A percentile compares a stretch with the other conserved stretches of the same genome.
Evolutionary conservation across 768 basidiomycete genomes (phyloP).

Genomic region (Pulveroboletus sp.): DNA sequence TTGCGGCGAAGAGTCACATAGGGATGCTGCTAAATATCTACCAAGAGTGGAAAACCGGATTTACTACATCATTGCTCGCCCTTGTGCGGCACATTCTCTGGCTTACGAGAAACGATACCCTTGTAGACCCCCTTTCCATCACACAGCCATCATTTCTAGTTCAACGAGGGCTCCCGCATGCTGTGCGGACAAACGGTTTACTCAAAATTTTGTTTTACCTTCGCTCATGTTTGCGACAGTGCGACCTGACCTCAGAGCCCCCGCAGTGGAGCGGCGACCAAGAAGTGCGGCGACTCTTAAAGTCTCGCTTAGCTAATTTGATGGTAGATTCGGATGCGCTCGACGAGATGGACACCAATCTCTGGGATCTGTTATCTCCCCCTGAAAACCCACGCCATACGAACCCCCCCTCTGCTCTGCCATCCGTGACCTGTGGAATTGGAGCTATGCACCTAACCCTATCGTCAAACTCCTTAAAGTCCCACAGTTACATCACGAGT

Average conservation of each 20-base stretch:
- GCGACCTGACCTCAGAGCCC: constrained; percentile 26
- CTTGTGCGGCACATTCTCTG: constrained; percentile 47
- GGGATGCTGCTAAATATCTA: constrained; percentile 14
- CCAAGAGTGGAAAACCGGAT: constrained; percentile 29
- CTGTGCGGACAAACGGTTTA: constrained; percentile 59
- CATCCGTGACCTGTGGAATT: constrained; percentile 16
- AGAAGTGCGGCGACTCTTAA: constrained; percentile 35
- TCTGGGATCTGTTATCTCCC: constrained; percentile 22
- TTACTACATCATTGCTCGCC: constrained; percentile 30
- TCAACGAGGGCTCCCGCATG: constrained; percentile 64
- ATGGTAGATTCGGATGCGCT: constrained; percentile 43
- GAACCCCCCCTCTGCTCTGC: constrained; percentile 5
- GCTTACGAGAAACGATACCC: constrained; percentile 43
- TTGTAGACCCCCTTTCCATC: constrained; percentile 74
- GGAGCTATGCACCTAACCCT: constrained; percentile 18
- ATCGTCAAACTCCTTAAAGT: constrained; percentile 16
- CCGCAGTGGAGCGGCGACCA: constrained; percentile 19
- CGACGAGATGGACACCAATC: constrained; percentile 21
- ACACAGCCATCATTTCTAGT: constrained; percentile 83
- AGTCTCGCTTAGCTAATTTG: constrained; percentile 33
- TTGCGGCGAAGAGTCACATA: constrained; percentile 9
- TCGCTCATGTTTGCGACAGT: constrained; percentile 48
- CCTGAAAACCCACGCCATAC: constrained; percentile 4
- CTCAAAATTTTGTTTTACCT: constrained; percentile 81
- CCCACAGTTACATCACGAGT: constrained; percentile 22